Conservation (phyloP, 176 grass and related monocot genomes). For the Bromus sterilis region DNA sequence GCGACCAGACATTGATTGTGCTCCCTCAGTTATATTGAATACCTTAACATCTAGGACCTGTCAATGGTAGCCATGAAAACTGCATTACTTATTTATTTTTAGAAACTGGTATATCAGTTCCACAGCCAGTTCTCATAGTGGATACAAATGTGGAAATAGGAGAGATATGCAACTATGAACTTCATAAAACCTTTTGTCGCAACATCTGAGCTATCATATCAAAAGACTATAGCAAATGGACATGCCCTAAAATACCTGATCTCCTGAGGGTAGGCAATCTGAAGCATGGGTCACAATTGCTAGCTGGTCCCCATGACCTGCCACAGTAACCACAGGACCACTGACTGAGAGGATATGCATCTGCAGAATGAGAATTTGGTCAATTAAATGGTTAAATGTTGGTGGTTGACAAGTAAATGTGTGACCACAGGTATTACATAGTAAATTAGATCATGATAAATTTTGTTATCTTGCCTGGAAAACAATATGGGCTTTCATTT, state of each 20-base stretch:
- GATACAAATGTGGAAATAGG: not conserved
- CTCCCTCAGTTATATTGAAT: conserved; percentile 45
- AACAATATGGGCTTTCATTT: not conserved
- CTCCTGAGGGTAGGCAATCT: conserved; percentile 84
- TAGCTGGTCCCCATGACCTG: conserved; percentile 62
- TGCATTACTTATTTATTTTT: not conserved
- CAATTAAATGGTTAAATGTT: not conserved
- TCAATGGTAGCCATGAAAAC: not conserved
- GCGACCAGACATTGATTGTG: conserved; percentile 33
- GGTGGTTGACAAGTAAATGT: not conserved
- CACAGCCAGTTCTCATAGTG: not conserved
- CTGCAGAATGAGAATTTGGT: conserved; percentile 31
- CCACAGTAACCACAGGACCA: conserved; percentile 77
- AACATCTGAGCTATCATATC: not conserved
- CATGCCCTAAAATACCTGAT: conserved; percentile 45
- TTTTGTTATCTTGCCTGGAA: not conserved
- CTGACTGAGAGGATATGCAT: conserved; percentile 76
- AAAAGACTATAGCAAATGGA: not conserved
- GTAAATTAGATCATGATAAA: not conserved
- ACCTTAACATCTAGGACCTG: conserved; percentile 88
- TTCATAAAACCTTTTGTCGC: not conserved
- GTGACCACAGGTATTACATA: not conserved
- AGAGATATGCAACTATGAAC: not conserved
- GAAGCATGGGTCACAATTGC: conserved; percentile 91
- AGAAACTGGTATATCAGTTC: not conserved